A percentile compares a stretch with the other conserved stretches of the same genome.
Conservation (phyloP, 345 rosid genomes). For the Mangifera indica region DNA sequence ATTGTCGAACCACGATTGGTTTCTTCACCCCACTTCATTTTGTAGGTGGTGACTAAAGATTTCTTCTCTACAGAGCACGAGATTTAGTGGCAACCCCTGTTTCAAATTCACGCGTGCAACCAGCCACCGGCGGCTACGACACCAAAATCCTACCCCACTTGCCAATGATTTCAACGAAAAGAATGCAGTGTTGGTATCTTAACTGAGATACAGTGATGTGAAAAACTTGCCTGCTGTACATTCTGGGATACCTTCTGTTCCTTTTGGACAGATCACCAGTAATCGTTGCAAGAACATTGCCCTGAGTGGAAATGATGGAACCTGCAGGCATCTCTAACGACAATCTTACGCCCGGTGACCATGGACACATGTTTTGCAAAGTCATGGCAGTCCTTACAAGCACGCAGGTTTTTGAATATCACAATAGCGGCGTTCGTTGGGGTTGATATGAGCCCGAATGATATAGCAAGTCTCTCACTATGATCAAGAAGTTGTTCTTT, state of each 20-base stretch:
- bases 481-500: slow-evolving; percentile 61
- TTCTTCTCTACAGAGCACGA: background rate
- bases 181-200: background rate
- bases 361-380: slow-evolving; percentile 63
- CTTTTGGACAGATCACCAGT: slow-evolving; percentile 43
- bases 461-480: slow-evolving; percentile 75
- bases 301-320: slow-evolving; percentile 71
- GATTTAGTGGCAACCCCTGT: background rate
- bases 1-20: background rate
- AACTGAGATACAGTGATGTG: background rate
- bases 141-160: background rate
- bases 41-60: background rate
- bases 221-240: background rate
- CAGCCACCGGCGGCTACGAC: background rate
- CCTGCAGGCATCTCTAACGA: slow-evolving; percentile 61
- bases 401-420: slow-evolving; percentile 74
- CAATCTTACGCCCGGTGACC: slow-evolving; percentile 48
- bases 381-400: slow-evolving; percentile 70
- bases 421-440: slow-evolving; percentile 42
- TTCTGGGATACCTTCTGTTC: background rate
- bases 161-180: background rate
- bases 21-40: background rate
- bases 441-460: slow-evolving; percentile 61
- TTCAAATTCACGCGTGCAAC: background rate
- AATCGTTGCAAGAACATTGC: slow-evolving; percentile 73